Evolutionary conservation across 306 rosid species (phyloP).

Genomic region (Dalbergia oliveri): DNA sequence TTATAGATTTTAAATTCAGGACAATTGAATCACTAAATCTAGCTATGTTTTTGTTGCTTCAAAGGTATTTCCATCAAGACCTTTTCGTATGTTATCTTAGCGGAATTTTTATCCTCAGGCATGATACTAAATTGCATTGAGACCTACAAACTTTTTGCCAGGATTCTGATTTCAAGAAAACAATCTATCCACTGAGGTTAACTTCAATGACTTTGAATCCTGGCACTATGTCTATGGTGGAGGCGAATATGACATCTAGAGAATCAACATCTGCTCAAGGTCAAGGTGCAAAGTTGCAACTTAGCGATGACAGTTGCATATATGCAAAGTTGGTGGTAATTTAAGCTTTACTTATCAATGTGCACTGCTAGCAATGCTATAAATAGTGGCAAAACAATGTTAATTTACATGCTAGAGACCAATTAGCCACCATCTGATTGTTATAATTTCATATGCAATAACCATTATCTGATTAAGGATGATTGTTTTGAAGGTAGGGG

Average conservation of each 20-base stretch:
- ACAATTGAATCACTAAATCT: constrained; percentile 24
- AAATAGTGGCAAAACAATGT: constrained; percentile 20
- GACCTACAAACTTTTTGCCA: constrained; percentile 53
- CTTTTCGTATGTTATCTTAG: constrained; percentile 35
- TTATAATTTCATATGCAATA: constrained; percentile 29
- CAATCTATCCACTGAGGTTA: constrained; percentile 71
- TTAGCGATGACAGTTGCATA: constrained; percentile 80
- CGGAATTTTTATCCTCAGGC: constrained; percentile 27
- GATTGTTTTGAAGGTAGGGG: constrained; percentile 77
- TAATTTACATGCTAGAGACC: constrained; percentile 5
- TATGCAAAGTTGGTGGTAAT: constrained; percentile 94
- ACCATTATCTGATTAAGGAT: constrained; percentile 35
- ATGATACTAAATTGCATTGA: constrained; percentile 39
- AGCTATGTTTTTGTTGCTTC: constrained; percentile 28
- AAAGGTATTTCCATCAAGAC: constrained; percentile 14
- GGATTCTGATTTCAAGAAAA: constrained; percentile 75
- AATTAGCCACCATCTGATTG: constrained; percentile 33
- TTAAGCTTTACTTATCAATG: constrained; percentile 32
- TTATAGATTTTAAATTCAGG: constrained; percentile 23
- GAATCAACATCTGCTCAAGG: constrained; percentile 53
- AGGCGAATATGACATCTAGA: constrained; percentile 49
- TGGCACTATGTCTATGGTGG: constrained; percentile 53
- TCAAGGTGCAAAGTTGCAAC: constrained; percentile 73
- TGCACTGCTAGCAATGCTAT: constrained; percentile 23
- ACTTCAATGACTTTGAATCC: constrained; percentile 66